A percentile compares a stretch with the other conserved stretches of the same genome.
These are phyloP conservation scores for Phialemoniopsis sp. DNA, from an alignment of 2,329 filamentous ascomycete genomes.

Conservation along the genomic window DNA sequence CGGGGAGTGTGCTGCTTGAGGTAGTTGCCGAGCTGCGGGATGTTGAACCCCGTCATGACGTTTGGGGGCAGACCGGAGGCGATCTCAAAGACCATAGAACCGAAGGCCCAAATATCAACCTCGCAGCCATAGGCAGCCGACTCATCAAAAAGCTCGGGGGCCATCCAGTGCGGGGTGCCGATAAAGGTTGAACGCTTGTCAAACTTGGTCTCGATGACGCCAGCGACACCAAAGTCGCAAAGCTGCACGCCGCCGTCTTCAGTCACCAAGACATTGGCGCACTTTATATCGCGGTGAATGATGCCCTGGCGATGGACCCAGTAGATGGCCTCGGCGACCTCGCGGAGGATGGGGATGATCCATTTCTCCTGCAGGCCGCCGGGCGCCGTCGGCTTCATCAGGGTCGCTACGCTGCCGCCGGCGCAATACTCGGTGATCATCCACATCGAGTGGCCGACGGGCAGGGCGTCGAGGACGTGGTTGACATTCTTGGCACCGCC, in stretches of 20 bases:
- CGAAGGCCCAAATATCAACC: conserved; percentile 83
- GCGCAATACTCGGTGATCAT: conserved; percentile 85
- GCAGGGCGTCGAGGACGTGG: conserved; percentile 72
- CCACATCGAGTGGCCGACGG: conserved; percentile 78
- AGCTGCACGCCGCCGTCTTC: conserved; percentile 75
- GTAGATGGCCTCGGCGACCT: conserved; percentile 61
- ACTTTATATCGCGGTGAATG: conserved; percentile 69
- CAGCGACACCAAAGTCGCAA: conserved; percentile 81
- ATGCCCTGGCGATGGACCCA: conserved; percentile 68
- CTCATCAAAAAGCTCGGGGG: conserved; percentile 68
- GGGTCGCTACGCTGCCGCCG: conserved; percentile 74
- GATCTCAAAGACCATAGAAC: conserved; percentile 76
- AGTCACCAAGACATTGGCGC: conserved; percentile 75
- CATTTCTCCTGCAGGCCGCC: conserved; percentile 66
- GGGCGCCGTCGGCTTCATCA: conserved; percentile 63
- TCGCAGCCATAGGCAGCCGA: conserved; percentile 64
- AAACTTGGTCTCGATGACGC: conserved; percentile 69
- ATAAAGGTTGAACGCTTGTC: conserved; percentile 79
- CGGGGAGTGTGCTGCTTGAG: conserved; percentile 61
- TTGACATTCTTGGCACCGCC: conserved; percentile 77
- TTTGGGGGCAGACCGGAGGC: conserved; percentile 74
- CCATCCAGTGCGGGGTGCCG: conserved; percentile 84
- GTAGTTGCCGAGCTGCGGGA: conserved; percentile 49
- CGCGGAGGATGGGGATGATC: conserved; percentile 64
- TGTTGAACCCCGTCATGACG: conserved; percentile 48